Percentiles rank a stretch among this genome's conserved stretches.
Evolutionary conservation across 2,329 filamentous ascomycete species (phyloP).

Genomic region (Pyrenochaeta sp.): DNA sequence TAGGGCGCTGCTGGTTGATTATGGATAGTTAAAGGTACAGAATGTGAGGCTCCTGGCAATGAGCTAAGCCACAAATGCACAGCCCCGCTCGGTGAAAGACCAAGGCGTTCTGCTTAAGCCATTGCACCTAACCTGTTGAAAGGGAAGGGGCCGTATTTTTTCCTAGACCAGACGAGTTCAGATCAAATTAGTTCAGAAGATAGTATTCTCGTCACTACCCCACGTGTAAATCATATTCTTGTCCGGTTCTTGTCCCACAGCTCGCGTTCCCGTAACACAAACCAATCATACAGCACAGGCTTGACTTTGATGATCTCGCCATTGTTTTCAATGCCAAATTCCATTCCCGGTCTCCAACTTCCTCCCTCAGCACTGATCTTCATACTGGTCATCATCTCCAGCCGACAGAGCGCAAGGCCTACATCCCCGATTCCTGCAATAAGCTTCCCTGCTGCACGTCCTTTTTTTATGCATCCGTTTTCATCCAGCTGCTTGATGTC

Average conservation of each 20-base stretch:
- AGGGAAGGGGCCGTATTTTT: neutral
- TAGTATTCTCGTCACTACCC: neutral
- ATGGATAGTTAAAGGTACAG: neutral
- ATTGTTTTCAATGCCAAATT: constrained; percentile 51
- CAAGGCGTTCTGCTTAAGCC: constrained; percentile 3
- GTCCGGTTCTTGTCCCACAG: constrained; percentile 40
- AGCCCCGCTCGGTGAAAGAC: constrained; percentile 23
- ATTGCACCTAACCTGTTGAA: neutral
- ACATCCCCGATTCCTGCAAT: constrained; percentile 82
- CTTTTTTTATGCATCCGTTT: constrained; percentile 55
- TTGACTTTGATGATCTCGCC: constrained; percentile 48
- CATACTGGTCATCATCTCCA: constrained; percentile 91
- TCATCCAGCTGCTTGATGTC: constrained; percentile 64
- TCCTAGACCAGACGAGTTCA: neutral
- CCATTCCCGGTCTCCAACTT: constrained; percentile 65
- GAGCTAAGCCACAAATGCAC: constrained; percentile 32
- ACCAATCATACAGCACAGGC: constrained; percentile 84
- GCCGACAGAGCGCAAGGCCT: constrained; percentile 83
- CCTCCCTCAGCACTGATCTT: constrained; percentile 73
- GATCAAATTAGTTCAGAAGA: no score
- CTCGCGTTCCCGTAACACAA: constrained; percentile 52
- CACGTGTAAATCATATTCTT: constrained; percentile 12
- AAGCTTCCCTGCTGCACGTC: constrained; percentile 80
- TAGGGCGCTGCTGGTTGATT: neutral
- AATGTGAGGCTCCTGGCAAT: constrained; percentile 8